Evolutionary conservation across 768 basidiomycete species (phyloP), one percentile per base, ranked within the genome.

Genomic region (Flagelloscypha sp.): DNA sequence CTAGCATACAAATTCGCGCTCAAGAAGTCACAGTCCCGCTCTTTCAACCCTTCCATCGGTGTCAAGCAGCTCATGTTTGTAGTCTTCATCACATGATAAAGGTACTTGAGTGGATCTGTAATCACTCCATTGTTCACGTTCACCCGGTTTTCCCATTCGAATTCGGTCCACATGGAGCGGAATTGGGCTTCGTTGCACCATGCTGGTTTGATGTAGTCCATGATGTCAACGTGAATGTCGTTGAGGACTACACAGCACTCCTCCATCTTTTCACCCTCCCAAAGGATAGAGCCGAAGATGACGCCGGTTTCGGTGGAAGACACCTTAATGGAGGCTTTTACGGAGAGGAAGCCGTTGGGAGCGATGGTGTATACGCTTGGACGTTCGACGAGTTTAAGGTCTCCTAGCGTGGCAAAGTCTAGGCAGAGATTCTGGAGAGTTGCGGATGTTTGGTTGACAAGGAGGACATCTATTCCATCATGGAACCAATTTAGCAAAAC

Each of bases 101-200:
- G 74, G 65, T 95, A 95, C 43, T 82, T 77, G 27, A 86, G 84
- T 15, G 90, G 82, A 46, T 89, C 80, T 31, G 86, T 87, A 47
- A 80, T 74, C 58, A 93, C 76, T 16, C 76, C 60, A 30, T 81
- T 85, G 45, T 79, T 81, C 36, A 97, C 87, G 52, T 97, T 97
- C 37, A 98, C 94, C 48, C 93, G 76, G 63, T 99, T 99, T 71
- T 99, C 94, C 94, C 94, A 99, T 58, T 99, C 94, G 50, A 99
- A 99, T 58, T 98, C 95, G 18, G 93, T 99, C 94, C 94, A 95
- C 90, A 94, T 94, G 57, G 77, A 87, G 21, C 94, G 77, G 77
- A 94, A 94, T 84, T 93, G 48, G 15, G 86, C 80, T 57, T 99
- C 94, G 27, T 81, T 94, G 58, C 93, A 95, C 51, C 86, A 85